phyloP scores from a whole-genome alignment of 2,329 filamentous ascomycete genomes.

The Trichophyton mentagrophytes region DNA sequence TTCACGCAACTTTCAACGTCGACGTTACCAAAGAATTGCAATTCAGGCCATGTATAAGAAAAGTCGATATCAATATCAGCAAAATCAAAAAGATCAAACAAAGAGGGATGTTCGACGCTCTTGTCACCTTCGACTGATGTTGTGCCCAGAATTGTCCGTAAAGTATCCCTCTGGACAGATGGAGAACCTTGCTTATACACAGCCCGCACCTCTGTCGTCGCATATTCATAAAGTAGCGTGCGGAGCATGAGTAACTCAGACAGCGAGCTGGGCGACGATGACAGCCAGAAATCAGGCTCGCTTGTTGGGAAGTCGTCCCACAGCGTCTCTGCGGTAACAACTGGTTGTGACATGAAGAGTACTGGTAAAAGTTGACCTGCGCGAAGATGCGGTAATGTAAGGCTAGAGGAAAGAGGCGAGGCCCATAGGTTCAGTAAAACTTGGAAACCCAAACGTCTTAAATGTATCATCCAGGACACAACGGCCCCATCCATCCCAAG shows the following conservation, averaged over 20 bases:
- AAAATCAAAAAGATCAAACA: slow-evolving; percentile 93
- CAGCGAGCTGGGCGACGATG: slow-evolving; percentile 54
- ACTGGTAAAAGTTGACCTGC: slow-evolving; percentile 67
- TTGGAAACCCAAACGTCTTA: slow-evolving; percentile 57
- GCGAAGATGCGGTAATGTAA: slow-evolving; percentile 69
- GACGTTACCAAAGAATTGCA: slow-evolving; percentile 51
- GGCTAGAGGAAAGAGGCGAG: slow-evolving; percentile 60
- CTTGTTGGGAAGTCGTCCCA: slow-evolving; percentile 60
- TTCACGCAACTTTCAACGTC: slow-evolving; percentile 55
- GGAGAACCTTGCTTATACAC: slow-evolving; percentile 59
- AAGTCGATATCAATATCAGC: slow-evolving; percentile 50
- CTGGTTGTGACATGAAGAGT: slow-evolving; percentile 56
- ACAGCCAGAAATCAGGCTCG: slow-evolving; percentile 55
- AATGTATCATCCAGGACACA: slow-evolving; percentile 53
- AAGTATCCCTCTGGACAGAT: slow-evolving; percentile 53
- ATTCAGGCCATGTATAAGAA: slow-evolving; percentile 37
- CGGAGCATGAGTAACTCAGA: slow-evolving; percentile 67
- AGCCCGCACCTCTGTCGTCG: slow-evolving; percentile 69
- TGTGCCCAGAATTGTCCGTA: slow-evolving; percentile 57
- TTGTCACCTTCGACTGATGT: slow-evolving; percentile 56
- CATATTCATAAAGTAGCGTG: slow-evolving; percentile 69
- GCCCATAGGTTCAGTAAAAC: slow-evolving; percentile 73
- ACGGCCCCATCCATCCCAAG: slow-evolving; percentile 49
- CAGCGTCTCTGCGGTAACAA: slow-evolving; percentile 54
- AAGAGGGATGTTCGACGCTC: slow-evolving; percentile 53